Evolutionary conservation across 164 flowering plant genomes (phyloP).

Genomic region (Taxillus chinensis): DNA sequence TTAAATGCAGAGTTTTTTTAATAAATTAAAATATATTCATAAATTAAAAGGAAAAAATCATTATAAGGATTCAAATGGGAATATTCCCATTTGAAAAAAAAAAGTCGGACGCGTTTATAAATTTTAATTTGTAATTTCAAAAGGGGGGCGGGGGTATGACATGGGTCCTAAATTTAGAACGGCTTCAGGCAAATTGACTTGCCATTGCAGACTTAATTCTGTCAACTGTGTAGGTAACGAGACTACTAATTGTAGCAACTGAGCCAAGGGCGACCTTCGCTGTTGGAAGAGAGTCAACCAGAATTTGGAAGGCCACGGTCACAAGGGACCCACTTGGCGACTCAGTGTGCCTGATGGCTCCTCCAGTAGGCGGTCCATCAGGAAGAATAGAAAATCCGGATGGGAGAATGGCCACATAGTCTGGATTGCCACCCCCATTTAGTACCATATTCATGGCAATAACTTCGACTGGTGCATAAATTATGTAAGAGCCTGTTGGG

Average conservation of each 20-base stretch:
- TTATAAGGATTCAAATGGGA: too few relatives aligned
- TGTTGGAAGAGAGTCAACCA: slow-evolving; percentile 77
- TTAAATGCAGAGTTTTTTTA: too few relatives aligned
- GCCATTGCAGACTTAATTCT: slow-evolving; percentile 65
- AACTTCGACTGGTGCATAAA: slow-evolving; percentile 85
- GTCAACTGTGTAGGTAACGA: slow-evolving; percentile 77
- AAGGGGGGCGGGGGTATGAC: too few relatives aligned
- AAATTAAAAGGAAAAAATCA: too few relatives aligned
- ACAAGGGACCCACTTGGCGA: slow-evolving; percentile 42
- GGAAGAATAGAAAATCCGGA: slow-evolving; percentile 95
- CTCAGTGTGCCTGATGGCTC: slow-evolving; percentile 22
- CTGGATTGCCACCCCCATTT: slow-evolving; percentile 73
- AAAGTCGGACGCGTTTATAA: too few relatives aligned
- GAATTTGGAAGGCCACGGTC: slow-evolving; percentile 81
- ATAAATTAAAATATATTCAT: too few relatives aligned
- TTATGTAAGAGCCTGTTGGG: slow-evolving; percentile 65
- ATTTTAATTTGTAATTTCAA: too few relatives aligned
- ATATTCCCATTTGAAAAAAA: too few relatives aligned
- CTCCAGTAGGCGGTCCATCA: slow-evolving; percentile 29
- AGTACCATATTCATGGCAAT: slow-evolving; percentile 79
- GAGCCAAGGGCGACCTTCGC: slow-evolving; percentile 81
- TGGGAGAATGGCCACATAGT: slow-evolving; percentile 84
- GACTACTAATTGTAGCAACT: slow-evolving; percentile 76
- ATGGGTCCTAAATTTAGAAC: too few relatives aligned
- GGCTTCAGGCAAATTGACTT: slow-evolving; percentile 22